A percentile compares a stretch with the other conserved stretches of the same genome.
Conservation (phyloP, 495 filamentous ascomycete species). For the Penicillium angulare region DNA sequence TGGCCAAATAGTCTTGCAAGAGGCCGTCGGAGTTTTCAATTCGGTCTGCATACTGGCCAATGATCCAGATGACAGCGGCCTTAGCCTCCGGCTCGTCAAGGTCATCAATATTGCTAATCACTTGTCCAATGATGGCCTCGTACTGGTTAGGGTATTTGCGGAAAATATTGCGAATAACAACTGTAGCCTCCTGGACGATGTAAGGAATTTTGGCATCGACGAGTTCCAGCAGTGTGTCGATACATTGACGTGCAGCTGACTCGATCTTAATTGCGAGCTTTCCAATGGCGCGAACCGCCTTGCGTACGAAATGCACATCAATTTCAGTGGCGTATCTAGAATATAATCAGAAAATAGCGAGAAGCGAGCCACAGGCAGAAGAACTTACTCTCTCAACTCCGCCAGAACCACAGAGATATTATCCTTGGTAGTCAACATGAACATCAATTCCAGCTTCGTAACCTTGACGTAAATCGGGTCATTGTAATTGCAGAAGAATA, state of each 20-base stretch:
- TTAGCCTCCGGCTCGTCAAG: conserved; percentile 99
- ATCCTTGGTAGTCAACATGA: conserved; percentile 95
- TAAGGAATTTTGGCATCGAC: conserved; percentile 99
- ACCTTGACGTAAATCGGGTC: conserved; percentile 99
- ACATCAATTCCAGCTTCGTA: conserved; percentile 97
- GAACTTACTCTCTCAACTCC: conserved; percentile 79
- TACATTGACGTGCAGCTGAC: conserved; percentile 84
- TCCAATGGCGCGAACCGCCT: conserved; percentile 95
- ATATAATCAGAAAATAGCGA: conserved; percentile 1
- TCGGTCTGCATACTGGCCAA: conserved; percentile 94
- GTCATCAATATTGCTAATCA: conserved; percentile 95
- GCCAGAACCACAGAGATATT: conserved; percentile 96
- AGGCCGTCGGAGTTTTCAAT: conserved; percentile 95
- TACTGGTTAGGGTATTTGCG: conserved; percentile 98
- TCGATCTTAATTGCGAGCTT: conserved; percentile 99
- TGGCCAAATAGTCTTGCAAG: conserved; percentile 90
- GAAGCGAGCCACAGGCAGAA: background rate
- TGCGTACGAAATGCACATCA: conserved; percentile 97
- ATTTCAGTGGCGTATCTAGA: conserved; percentile 90
- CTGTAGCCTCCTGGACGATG: conserved; percentile 99
- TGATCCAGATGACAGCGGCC: conserved; percentile 99
- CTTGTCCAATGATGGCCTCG: conserved; percentile 90
- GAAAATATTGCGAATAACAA: conserved; percentile 99
- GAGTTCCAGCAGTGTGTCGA: conserved; percentile 87
- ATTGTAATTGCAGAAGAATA: conserved; percentile 99